Base-by-base conservation (phyloP, 2,329 filamentous ascomycete genomes). In the Verticillium isaacii region DNA sequence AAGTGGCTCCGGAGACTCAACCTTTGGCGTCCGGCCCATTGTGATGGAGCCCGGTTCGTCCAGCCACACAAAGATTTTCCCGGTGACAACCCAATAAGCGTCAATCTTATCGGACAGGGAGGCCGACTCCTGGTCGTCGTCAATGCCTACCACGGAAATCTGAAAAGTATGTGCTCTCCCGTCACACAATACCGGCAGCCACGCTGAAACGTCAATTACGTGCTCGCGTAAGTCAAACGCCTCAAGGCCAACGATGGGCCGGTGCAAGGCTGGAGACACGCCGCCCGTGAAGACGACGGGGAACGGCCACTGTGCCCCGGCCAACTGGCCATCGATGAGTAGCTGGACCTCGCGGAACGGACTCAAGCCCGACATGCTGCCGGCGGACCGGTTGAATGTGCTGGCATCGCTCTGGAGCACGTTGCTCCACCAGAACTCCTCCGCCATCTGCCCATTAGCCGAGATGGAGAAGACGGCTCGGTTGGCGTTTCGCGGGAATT, bases 341-440 rank as follows among this genome's bases (percentile, higher is more conserved):
- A 95, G 77, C 67, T 93, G 90, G 1, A 95, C 82, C 75, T 96
- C 92, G 25, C 92, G 86, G 72, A 91, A 94, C 1, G 90, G 86
- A 5, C 89, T 89, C 67, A 85, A 86, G 0, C 90, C 91, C 29
- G 85, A 85, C 0, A 92, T 78, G 1, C 76, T 74, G 14, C 85
- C 86, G 4, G 82, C 81, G 1, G 79, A 81, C 7, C 75, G 72
- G 5, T 81, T 77, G 70, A 93, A 94, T 3, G 83, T 81, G 39
- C 81, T 65, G 3, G 79, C 79, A 65, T 88, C 83, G 11, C 83
- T 84, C 54, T 88, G 82, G 2, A 89, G 83, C 1, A 92, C 87
- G 69, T 94, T 94, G 62, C 82, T 85, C 87, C 90, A 95, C 91
- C 92, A 96, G 69, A 94, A 94, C 72, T 96, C 92, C 75, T 95